A percentile compares a stretch with the other conserved stretches of the same genome.
Evolutionary conservation across 495 filamentous ascomycete genomes (phyloP).

Genomic region (Pyrenopolyporus hunteri): DNA sequence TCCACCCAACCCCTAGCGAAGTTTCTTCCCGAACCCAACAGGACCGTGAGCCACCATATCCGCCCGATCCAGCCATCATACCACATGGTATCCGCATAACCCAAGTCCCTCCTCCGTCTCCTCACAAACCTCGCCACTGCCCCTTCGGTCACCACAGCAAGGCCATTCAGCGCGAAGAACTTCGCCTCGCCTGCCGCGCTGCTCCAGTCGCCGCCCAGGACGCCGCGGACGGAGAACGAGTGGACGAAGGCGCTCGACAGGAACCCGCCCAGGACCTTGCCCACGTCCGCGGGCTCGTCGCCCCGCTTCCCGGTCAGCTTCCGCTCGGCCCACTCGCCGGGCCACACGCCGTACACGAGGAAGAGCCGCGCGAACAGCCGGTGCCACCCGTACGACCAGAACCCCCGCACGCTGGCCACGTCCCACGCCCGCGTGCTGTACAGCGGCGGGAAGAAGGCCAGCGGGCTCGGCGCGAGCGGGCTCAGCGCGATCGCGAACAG

Average conservation of each 20-base stretch:
- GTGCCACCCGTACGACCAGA: conserved; percentile 35
- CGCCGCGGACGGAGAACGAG: conserved; percentile 24
- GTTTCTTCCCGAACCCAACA: conserved; percentile 25
- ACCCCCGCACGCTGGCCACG: conserved; percentile 12
- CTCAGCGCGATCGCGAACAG: conserved; percentile 21
- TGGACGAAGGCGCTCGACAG: conserved; percentile 30
- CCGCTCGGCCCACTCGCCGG: conserved; percentile 31
- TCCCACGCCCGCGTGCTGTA: conserved; percentile 28
- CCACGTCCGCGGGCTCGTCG: conserved; percentile 24
- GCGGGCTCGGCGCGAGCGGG: conserved; percentile 24
- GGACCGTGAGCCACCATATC: conserved; percentile 22
- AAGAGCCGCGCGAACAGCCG: conserved; percentile 30
- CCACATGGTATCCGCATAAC: conserved; percentile 6
- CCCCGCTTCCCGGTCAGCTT: conserved; percentile 8
- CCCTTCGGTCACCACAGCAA: conserved; percentile 29
- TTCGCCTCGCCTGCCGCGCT: conserved; percentile 22
- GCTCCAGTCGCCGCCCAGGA: conserved; percentile 22
- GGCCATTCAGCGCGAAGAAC: conserved; percentile 32
- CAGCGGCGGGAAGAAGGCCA: conserved; percentile 30
- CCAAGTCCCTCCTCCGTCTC: conserved; percentile 14
- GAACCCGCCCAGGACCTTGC: conserved; percentile 26
- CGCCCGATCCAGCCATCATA: conserved; percentile 27
- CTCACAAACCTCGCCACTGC: conserved; percentile 4
- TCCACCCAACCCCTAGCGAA: conserved; percentile 35
- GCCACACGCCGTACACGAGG: conserved; percentile 35